Evolutionary conservation across 2,329 filamentous ascomycete species (phyloP).

Genomic region (Fusarium subtropicale): DNA sequence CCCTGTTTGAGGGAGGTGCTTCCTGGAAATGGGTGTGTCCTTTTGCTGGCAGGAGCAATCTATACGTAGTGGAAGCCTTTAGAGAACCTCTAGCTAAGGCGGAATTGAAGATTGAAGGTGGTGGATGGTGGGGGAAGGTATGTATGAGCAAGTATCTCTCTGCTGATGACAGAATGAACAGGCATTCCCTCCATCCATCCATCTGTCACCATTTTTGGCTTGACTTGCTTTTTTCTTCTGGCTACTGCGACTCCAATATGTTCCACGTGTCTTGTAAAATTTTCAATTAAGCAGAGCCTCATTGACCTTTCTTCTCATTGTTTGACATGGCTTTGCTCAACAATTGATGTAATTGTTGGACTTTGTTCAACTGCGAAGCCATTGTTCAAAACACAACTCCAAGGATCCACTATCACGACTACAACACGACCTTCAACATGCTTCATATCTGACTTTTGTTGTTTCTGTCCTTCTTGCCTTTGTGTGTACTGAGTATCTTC

Average conservation of each 20-base stretch:
- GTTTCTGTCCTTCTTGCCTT: background rate
- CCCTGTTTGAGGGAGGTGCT: background rate
- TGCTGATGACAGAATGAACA: conserved; percentile 33
- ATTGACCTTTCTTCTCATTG: conserved; percentile 6
- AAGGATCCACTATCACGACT: conserved; percentile 34
- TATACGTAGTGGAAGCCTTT: conserved; percentile 27
- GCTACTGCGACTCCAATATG: conserved; percentile 24
- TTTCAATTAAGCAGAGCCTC: conserved; percentile 34
- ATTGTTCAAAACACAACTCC: conserved; percentile 23
- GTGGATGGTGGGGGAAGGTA: conserved; percentile 39
- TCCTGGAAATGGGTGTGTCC: conserved; percentile 28
- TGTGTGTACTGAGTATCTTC: conserved; percentile 7
- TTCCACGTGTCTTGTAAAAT: conserved; percentile 32
- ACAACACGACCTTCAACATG: conserved; percentile 15
- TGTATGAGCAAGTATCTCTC: conserved; percentile 23
- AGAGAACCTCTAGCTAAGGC: conserved; percentile 8
- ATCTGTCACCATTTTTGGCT: conserved; percentile 38
- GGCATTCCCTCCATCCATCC: background rate
- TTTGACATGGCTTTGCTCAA: background rate
- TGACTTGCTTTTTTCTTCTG: conserved; percentile 39
- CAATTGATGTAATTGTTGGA: background rate
- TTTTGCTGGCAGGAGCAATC: conserved; percentile 19
- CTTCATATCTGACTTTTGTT: conserved; percentile 17
- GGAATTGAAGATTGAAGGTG: conserved; percentile 11
- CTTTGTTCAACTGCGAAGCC: conserved; percentile 7